Percentiles rank a stretch among this genome's conserved stretches.
phyloP scores from a whole-genome alignment of 1,284 basidiomycete species.

The Melampsora medusae region DNA sequence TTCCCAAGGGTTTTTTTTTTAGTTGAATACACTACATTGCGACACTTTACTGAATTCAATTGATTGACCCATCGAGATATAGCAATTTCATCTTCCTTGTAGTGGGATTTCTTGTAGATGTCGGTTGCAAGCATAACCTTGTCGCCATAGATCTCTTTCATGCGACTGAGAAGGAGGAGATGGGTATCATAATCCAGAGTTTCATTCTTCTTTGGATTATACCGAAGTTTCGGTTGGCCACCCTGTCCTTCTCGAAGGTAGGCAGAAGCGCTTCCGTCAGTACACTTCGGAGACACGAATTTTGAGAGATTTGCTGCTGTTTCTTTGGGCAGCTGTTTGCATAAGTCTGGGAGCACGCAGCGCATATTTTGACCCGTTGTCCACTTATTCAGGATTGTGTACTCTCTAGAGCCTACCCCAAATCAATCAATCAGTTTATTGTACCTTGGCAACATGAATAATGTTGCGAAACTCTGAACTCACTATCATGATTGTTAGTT shows the following conservation, averaged over 20 bases:
- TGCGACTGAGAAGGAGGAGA: not conserved
- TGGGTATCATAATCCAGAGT: slow-evolving; percentile 19
- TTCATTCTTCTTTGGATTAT: slow-evolving; percentile 5
- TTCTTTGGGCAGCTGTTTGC: not conserved
- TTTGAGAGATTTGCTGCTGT: not conserved
- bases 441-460: not conserved
- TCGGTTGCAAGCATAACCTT: not conserved
- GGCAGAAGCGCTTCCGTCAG: not conserved
- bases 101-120: not conserved
- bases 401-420: not conserved
- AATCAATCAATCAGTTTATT: not conserved
- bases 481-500: not conserved
- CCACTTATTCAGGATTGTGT: not conserved
- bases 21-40: slow-evolving; percentile 3
- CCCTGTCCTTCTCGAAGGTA: not conserved
- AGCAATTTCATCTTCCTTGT: not conserved
- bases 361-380: not conserved
- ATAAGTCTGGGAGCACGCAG: not conserved
- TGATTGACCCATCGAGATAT: slow-evolving; percentile 14
- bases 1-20: not conserved
- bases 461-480: not conserved
- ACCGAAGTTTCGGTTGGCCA: not conserved
- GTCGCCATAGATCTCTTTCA: not conserved
- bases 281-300: not conserved
- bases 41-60: not conserved